Conservation (phyloP, 768 basidiomycete genomes). For the Guyanaporus albipodus region DNA sequence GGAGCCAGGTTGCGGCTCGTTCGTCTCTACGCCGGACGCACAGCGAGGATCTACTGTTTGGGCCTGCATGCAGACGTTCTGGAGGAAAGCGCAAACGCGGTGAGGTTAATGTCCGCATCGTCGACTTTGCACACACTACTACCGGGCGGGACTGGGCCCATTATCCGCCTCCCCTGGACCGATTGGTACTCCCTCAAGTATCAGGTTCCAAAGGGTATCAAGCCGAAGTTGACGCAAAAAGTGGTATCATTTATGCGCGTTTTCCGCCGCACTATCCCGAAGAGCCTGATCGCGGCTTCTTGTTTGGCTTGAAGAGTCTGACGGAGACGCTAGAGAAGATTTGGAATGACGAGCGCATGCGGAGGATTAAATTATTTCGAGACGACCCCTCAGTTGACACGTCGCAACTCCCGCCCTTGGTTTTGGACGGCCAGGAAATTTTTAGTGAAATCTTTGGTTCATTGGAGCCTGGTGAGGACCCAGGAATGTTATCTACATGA, state of each 20-base stretch:
- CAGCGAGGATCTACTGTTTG: constrained; percentile 74
- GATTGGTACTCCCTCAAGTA: constrained; percentile 40
- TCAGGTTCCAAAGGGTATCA: constrained; percentile 72
- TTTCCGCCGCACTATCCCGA: constrained; percentile 92
- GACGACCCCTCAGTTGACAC: constrained; percentile 48
- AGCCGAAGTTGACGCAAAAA: constrained; percentile 76
- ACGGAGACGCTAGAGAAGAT: constrained; percentile 73
- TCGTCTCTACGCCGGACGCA: constrained; percentile 64
- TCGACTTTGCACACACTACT: constrained; percentile 98
- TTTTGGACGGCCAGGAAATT: constrained; percentile 72
- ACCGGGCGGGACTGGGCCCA: constrained; percentile 90
- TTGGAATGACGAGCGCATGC: constrained; percentile 81
- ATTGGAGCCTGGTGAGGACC: constrained; percentile 52
- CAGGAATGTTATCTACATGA: constrained; percentile 74
- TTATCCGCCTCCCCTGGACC: constrained; percentile 46
- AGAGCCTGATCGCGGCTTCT: constrained; percentile 89
- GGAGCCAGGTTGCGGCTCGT: constrained; percentile 38
- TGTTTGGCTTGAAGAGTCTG: constrained; percentile 85
- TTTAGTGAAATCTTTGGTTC: constrained; percentile 68
- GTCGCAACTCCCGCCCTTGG: constrained; percentile 58
- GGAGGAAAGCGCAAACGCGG: constrained; percentile 73
- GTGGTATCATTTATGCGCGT: constrained; percentile 82
- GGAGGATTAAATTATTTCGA: constrained; percentile 58
- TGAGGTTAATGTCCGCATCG: constrained; percentile 92
- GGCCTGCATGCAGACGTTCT: constrained; percentile 60